Evolutionary conservation across 345 rosid genomes (phyloP).

Genomic region (Citrus glauca): DNA sequence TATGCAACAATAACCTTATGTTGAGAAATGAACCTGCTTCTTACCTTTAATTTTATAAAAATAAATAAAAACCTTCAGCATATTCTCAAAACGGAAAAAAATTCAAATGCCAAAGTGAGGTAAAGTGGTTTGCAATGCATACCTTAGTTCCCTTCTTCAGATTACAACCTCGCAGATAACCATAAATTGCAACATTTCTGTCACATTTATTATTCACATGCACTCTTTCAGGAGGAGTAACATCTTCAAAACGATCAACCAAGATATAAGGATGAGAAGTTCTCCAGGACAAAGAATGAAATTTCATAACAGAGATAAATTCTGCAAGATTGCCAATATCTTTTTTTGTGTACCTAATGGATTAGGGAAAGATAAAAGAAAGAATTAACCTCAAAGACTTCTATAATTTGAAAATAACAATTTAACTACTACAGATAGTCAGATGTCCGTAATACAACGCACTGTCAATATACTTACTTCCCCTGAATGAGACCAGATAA

Average conservation of each 20-base stretch:
- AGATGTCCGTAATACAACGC: background rate
- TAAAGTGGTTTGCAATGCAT: conserved; percentile 12
- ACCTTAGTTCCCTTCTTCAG: conserved; percentile 50
- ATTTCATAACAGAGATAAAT: conserved; percentile 76
- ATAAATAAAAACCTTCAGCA: background rate
- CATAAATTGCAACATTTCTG: conserved; percentile 77
- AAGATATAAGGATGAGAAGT: conserved; percentile 85
- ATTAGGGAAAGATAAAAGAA: conserved; percentile 1
- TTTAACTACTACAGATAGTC: background rate
- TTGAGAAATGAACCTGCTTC: background rate
- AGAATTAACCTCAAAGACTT: background rate
- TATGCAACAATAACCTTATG: background rate
- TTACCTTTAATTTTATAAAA: background rate
- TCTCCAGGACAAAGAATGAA: conserved; percentile 77
- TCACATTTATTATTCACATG: conserved; percentile 71
- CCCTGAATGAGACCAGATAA: conserved; percentile 87
- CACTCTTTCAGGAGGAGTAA: conserved; percentile 81
- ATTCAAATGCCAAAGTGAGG: background rate
- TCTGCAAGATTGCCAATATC: conserved; percentile 82
- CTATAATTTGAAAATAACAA: background rate
- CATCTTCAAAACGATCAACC: conserved; percentile 94
- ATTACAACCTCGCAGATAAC: conserved; percentile 75
- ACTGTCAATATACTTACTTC: conserved; percentile 50
- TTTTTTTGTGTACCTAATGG: conserved; percentile 65
- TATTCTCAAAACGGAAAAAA: background rate